These are phyloP conservation scores for Grosmannia serpens DNA, from an alignment of 2,329 filamentous ascomycete species.

Conservation along the genomic window DNA sequence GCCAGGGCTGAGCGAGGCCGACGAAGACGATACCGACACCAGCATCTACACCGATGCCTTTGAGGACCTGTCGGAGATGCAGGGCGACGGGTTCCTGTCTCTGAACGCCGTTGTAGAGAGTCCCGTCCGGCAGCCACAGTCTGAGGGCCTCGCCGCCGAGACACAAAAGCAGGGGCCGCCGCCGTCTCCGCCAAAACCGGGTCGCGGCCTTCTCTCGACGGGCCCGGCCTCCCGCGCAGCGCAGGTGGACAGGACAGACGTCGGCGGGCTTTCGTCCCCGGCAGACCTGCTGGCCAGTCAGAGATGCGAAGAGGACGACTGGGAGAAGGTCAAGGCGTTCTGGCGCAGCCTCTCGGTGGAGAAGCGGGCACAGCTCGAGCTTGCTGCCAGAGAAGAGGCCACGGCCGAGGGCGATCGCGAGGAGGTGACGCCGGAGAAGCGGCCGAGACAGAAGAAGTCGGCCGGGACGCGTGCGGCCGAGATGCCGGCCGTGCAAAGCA, in stretches of 20 bases:
- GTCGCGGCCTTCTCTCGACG: not conserved
- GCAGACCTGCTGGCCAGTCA: not conserved
- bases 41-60: slow-evolving; percentile 68
- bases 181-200: not conserved
- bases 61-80: slow-evolving; percentile 56
- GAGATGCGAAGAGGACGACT: slow-evolving; percentile 32
- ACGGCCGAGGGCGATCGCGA: slow-evolving; percentile 35
- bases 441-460: slow-evolving; percentile 28
- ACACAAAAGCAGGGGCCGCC: not conserved
- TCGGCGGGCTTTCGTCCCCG: not conserved
- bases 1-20: not conserved
- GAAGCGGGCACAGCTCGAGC: slow-evolving; percentile 50
- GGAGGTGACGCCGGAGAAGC: slow-evolving; percentile 21
- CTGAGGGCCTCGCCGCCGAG: too few species aligned
- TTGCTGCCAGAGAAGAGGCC: slow-evolving; percentile 42
- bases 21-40: slow-evolving; percentile 5
- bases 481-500: slow-evolving; percentile 21
- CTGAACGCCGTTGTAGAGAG: slow-evolving; percentile 60
- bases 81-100: slow-evolving; percentile 58
- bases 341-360: slow-evolving; percentile 56
- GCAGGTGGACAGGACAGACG: not conserved
- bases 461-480: slow-evolving; percentile 29
- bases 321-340: slow-evolving; percentile 57
- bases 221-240: not conserved
- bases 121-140: slow-evolving; percentile 24